Base-by-base conservation (phyloP, 768 basidiomycete species). In the Pleurotus sapidus region DNA sequence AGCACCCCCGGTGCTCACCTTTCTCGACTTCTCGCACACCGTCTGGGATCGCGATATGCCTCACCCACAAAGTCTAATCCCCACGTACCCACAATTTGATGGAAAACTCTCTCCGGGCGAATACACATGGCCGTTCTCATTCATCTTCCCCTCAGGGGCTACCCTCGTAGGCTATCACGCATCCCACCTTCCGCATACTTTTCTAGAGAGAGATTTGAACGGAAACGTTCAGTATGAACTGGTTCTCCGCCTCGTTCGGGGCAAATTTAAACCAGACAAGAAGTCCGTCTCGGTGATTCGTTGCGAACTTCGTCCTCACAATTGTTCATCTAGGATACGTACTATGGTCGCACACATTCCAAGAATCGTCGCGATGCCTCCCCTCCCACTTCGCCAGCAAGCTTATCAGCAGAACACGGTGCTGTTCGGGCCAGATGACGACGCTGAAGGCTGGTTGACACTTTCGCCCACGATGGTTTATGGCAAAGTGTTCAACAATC, bases 121-220 rank as follows among this genome's bases (percentile, higher is more conserved):
- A 24, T 76, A 75, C 53, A 63, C 62, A 0, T 77, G 74, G 72
- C 72, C 74, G 5, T 77, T 77, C 56, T 70, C 72, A 3, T 70
- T 79, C 56, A 59, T 69, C 3, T 71, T 77, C 60, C 77, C 77
- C 11, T 65, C 63, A 14, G 65, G 68, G 39, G 66, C 70, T 6
- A 61, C 61, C 11, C 51, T 71, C 17, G 49, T 61, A 0, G 60
- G 61, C 5, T 43, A 49, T 23, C 23, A 49, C 46, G 55, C 55
- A 2, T 66, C 62, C 23, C 60, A 67, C 6, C 58, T 69, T 23
- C 74, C 76, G 0, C 71, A 73, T 45, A 70, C 74, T 0, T 76
- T 77, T 57, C 56, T 67, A 2, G 76, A 78, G 56, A 66, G 68
- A 25, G 62, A 62, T 0, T 60, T 65, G 0, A 67, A 65, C n/a